Evolutionary conservation across 176 grass and related monocot species (phyloP).

Genomic region (Saccharum spontaneum): DNA sequence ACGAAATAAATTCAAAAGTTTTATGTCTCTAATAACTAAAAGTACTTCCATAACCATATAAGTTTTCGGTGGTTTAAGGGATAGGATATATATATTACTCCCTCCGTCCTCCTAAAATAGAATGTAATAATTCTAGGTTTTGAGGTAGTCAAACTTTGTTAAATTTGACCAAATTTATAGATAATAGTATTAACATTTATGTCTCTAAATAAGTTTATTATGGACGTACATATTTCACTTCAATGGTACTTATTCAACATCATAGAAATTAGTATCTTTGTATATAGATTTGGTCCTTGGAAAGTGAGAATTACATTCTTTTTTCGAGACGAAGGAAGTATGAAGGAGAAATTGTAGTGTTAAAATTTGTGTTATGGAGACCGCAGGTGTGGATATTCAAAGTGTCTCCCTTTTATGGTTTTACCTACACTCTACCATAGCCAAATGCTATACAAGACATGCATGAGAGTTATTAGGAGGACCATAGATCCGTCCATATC

Average conservation of each 20-base stretch:
- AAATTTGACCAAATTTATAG: no score
- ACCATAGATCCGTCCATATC: background rate
- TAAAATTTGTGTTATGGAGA: background rate
- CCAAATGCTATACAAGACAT: background rate
- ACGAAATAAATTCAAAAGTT: background rate
- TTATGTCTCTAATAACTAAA: background rate
- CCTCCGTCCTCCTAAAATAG: no score
- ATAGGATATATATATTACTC: no score
- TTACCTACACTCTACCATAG: background rate
- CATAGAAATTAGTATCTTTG: no score
- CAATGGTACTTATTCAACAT: no score
- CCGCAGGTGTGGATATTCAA: background rate
- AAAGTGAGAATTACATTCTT: background rate
- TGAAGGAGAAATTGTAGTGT: background rate
- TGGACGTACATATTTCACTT: no score
- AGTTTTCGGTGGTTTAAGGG: background rate
- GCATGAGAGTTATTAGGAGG: background rate
- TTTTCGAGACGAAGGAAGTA: no score
- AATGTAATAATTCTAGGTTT: no score
- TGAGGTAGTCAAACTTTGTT: no score
- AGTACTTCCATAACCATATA: background rate
- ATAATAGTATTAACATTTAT: no score
- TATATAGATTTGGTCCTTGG: no score
- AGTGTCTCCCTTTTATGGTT: background rate
- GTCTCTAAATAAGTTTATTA: no score